Conservation (phyloP, 352 stramenopile species). For the Pythium guiyangense region DNA sequence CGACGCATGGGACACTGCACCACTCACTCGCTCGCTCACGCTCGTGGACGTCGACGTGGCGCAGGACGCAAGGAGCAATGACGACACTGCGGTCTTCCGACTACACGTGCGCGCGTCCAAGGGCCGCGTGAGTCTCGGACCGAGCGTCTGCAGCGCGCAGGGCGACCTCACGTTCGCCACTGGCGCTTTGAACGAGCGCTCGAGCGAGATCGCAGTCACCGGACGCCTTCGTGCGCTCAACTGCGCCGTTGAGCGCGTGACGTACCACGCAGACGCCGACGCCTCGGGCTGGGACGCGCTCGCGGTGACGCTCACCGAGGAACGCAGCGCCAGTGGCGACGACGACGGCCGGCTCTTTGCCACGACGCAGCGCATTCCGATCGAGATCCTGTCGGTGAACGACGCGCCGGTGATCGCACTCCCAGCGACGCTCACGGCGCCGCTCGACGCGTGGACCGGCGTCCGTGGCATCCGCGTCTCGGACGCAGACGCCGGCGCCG, state of each 20-base stretch:
- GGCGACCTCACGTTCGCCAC: not conserved
- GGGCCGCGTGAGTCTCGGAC: slow-evolving; percentile 29
- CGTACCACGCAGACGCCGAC: slow-evolving; percentile 31
- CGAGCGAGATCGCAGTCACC: slow-evolving; percentile 14
- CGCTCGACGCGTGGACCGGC: slow-evolving; percentile 23
- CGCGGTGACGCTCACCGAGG: slow-evolving; percentile 33
- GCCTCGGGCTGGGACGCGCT: slow-evolving; percentile 31
- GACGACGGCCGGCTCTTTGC: slow-evolving; percentile 24
- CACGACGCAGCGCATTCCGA: slow-evolving; percentile 27
- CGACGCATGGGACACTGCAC: not conserved
- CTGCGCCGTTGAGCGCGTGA: slow-evolving; percentile 43
- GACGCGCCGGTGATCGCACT: slow-evolving; percentile 31
- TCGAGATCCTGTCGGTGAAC: slow-evolving; percentile 44
- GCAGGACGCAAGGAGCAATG: not conserved
- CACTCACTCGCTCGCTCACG: not conserved
- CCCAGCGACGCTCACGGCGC: slow-evolving; percentile 21
- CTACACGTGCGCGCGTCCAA: slow-evolving; percentile 32
- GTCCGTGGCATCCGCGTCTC: slow-evolving; percentile 20
- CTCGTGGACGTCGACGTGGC: not conserved
- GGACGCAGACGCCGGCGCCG: slow-evolving; percentile 41
- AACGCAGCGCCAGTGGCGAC: not conserved
- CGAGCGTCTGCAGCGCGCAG: slow-evolving; percentile 1
- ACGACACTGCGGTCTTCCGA: slow-evolving; percentile 10
- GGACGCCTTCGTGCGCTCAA: slow-evolving; percentile 35
- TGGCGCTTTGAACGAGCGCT: not conserved